These are phyloP conservation scores for Trichoderma hamatum DNA, from an alignment of 2,329 filamentous ascomycete species.

Conservation along the genomic window DNA sequence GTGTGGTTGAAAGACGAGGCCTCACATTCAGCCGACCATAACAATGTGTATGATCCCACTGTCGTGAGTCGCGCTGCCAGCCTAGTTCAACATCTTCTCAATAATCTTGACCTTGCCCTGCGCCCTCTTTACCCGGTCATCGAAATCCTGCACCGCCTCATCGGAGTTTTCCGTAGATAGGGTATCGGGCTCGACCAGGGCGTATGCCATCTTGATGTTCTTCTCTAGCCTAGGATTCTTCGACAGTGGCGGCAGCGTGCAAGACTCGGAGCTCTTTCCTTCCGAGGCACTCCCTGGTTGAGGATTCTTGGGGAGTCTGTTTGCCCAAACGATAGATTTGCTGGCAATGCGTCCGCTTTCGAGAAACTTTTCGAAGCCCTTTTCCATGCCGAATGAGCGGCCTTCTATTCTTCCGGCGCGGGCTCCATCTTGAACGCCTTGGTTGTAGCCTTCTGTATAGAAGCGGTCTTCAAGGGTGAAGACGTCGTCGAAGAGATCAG, in stretches of 20 bases:
- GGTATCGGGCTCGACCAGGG: constrained; percentile 76
- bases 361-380: constrained; percentile 90
- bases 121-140: constrained; percentile 83
- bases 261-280: constrained; percentile 19
- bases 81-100: constrained; percentile 62
- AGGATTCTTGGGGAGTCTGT: constrained; percentile 53
- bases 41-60: neutral
- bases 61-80: no score
- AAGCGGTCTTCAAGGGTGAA: constrained; percentile 68
- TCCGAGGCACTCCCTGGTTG: constrained; percentile 13
- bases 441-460: constrained; percentile 78
- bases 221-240: constrained; percentile 70
- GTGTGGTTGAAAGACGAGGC: neutral
- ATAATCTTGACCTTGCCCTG: constrained; percentile 84
- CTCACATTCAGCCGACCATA: neutral
- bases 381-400: constrained; percentile 85
- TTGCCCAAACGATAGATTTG: constrained; percentile 80
- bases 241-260: constrained; percentile 49
- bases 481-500: constrained; percentile 60
- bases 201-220: constrained; percentile 75
- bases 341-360: constrained; percentile 79
- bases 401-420: constrained; percentile 83
- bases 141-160: constrained; percentile 86
- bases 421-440: constrained; percentile 75
- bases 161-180: constrained; percentile 82